Evolutionary conservation across 495 filamentous ascomycete genomes (phyloP).

Genomic region (Lindgomyces ingoldianus): DNA sequence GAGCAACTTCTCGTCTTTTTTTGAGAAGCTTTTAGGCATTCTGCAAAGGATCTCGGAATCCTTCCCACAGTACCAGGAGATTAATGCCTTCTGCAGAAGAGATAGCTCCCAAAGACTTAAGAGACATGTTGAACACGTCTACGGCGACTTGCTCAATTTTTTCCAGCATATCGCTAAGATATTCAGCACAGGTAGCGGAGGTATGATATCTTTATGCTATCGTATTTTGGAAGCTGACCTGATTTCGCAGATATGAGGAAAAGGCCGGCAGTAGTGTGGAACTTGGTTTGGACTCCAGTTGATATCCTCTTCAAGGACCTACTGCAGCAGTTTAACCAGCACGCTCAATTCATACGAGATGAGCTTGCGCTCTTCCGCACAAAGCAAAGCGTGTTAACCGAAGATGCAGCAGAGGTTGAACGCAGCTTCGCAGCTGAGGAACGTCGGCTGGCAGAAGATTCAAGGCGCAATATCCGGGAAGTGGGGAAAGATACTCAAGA

Average conservation of each 20-base stretch:
- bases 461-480: too few species aligned
- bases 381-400: too few species aligned
- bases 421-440: not conserved
- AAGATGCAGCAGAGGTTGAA: not conserved
- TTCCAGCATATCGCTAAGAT: not conserved
- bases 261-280: not conserved
- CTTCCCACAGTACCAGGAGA: not conserved
- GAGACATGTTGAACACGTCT: not conserved
- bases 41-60: not conserved
- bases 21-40: not conserved
- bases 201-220: not conserved
- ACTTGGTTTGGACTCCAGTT: not conserved
- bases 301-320: not conserved
- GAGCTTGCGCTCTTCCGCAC: too few species aligned
- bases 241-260: not conserved
- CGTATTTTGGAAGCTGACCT: not conserved
- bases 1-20: not conserved
- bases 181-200: not conserved
- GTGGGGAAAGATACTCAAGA: too few species aligned
- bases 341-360: too few species aligned
- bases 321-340: not conserved
- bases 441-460: not conserved
- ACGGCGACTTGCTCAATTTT: not conserved
- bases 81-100: not conserved
- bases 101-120: not conserved